Evolutionary conservation across 768 basidiomycete species (phyloP).

Genomic region (Termitomyces sp.): DNA sequence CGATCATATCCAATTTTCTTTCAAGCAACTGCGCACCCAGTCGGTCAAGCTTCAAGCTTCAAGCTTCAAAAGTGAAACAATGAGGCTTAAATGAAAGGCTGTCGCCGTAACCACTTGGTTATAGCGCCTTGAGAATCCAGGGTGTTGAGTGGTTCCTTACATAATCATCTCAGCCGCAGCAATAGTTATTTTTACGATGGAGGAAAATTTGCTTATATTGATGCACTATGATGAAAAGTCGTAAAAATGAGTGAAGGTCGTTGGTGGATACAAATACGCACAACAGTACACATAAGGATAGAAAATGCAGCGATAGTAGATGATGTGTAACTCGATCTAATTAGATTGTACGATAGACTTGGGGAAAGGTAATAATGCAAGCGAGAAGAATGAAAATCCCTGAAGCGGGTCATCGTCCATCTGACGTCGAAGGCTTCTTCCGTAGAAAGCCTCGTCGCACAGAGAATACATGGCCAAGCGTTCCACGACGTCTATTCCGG

Average conservation of each 20-base stretch:
- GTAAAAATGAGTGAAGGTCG: background rate
- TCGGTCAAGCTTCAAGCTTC: too few species aligned
- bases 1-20: too few species aligned
- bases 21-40: too few species aligned
- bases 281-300: slow-evolving; percentile 10
- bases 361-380: background rate
- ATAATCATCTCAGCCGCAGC: too few species aligned
- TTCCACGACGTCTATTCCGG: slow-evolving; percentile 23
- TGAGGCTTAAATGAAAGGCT: too few species aligned
- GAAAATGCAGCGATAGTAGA: slow-evolving; percentile 11
- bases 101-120: slow-evolving; percentile 79
- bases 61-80: too few species aligned
- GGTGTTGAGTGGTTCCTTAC: too few species aligned
- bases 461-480: slow-evolving; percentile 32
- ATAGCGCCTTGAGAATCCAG: slow-evolving; percentile 65
- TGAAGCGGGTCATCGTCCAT: slow-evolving; percentile 14
- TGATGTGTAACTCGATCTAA: slow-evolving; percentile 5
- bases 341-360: background rate
- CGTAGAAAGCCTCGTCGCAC: slow-evolving; percentile 32
- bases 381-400: background rate
- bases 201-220: too few species aligned
- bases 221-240: background rate
- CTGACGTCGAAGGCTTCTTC: slow-evolving; percentile 26
- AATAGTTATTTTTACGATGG: too few species aligned
- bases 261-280: slow-evolving; percentile 11